phyloP scores from a whole-genome alignment of 129 eudicot genomes.

The Tanacetum coccineum region DNA sequence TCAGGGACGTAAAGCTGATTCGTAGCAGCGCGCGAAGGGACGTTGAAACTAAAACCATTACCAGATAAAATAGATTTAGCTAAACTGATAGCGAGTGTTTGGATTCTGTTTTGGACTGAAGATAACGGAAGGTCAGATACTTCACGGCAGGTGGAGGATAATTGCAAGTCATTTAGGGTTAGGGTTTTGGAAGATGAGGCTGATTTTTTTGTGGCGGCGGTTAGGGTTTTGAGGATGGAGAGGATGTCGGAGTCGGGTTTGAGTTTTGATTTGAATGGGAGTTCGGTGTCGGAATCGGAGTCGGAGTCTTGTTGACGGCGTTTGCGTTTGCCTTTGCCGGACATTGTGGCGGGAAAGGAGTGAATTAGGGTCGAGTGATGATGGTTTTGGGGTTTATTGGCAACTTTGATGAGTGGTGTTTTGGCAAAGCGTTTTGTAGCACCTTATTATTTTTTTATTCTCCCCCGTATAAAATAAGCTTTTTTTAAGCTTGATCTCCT shows the following conservation, averaged over 20 bases:
- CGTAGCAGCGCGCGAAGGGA: slow-evolving; percentile 89
- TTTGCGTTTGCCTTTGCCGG: slow-evolving; percentile 50
- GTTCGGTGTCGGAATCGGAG: slow-evolving; percentile 48
- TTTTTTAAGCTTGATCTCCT: too few relatives aligned
- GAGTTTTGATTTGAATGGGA: slow-evolving; percentile 60
- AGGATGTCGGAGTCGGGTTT: slow-evolving; percentile 73
- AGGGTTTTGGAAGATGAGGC: slow-evolving; percentile 54
- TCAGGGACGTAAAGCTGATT: slow-evolving; percentile 92
- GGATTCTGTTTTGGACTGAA: slow-evolving; percentile 65
- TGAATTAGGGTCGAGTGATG: not conserved
- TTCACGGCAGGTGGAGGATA: slow-evolving; percentile 80
- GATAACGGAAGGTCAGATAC: slow-evolving; percentile 74
- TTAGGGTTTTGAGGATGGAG: slow-evolving; percentile 50
- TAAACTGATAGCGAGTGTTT: slow-evolving; percentile 47
- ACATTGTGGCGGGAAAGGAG: slow-evolving; percentile 43
- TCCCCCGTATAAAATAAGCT: too few relatives aligned
- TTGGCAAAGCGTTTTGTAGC: too few relatives aligned
- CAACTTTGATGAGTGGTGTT: too few relatives aligned
- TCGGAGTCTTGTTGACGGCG: slow-evolving; percentile 58
- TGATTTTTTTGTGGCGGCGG: slow-evolving; percentile 30
- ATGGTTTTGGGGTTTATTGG: too few relatives aligned
- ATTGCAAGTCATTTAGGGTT: slow-evolving; percentile 63
- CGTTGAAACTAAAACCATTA: slow-evolving; percentile 76
- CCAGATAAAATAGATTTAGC: slow-evolving; percentile 77
- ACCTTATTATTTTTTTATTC: too few relatives aligned